phyloP scores from a whole-genome alignment of 139 green algal genomes.

The Marvania coccoides region DNA sequence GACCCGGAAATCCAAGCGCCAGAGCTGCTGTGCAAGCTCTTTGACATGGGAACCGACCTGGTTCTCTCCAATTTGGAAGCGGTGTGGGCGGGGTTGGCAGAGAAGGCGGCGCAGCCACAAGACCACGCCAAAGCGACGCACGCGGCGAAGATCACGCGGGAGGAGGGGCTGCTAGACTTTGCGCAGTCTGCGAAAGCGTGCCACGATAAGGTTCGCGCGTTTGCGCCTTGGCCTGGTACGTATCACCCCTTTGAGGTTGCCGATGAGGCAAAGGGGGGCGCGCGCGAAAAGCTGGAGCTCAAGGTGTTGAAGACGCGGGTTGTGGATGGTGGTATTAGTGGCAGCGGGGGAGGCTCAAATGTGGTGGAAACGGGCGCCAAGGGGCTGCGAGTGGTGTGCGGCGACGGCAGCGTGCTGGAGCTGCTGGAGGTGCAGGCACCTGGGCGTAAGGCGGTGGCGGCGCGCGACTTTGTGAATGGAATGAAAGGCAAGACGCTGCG shows the following conservation, averaged over 20 bases:
- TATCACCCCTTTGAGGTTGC: constrained; percentile 34
- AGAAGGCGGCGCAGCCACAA: constrained; percentile 36
- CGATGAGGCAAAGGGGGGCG: constrained; percentile 1
- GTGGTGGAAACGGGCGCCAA: constrained; percentile 5
- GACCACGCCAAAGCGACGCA: constrained; percentile 56
- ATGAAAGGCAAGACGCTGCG: constrained; percentile 46
- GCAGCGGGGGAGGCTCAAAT: neutral
- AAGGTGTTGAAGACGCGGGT: constrained; percentile 38
- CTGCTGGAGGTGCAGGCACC: constrained; percentile 66
- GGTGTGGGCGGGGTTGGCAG: constrained; percentile 54
- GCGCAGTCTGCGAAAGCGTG: constrained; percentile 36
- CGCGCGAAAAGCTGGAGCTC: constrained; percentile 7
- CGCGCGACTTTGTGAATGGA: constrained; percentile 66
- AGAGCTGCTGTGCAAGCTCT: constrained; percentile 73
- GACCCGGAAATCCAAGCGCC: constrained; percentile 58
- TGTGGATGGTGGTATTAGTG: neutral
- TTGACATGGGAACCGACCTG: constrained; percentile 54
- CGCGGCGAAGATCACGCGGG: constrained; percentile 70
- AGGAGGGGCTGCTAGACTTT: constrained; percentile 73
- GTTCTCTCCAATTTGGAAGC: constrained; percentile 54
- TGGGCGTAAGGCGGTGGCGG: constrained; percentile 64
- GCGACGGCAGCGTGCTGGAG: constrained; percentile 37
- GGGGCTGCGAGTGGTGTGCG: constrained; percentile 32
- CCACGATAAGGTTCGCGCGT: constrained; percentile 80
- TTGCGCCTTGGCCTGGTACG: constrained; percentile 75